Conservation (phyloP, 2,329 filamentous ascomycete genomes). For the Arthrinium puccinioides region DNA sequence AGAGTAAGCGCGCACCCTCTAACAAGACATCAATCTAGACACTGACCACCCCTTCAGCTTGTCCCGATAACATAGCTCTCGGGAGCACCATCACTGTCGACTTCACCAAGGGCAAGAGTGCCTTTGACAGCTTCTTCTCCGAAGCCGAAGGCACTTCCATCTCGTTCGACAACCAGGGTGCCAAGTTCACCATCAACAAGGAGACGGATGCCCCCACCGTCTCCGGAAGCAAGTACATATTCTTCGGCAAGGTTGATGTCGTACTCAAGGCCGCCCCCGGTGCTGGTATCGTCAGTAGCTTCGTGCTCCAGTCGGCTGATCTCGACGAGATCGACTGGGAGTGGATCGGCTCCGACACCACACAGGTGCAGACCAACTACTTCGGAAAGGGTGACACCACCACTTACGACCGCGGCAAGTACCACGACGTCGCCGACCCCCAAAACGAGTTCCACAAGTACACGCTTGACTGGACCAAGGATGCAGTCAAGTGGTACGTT, state of each 20-base stretch:
- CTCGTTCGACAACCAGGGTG: constrained; percentile 39
- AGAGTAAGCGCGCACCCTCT: constrained; percentile 26
- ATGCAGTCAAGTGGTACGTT: constrained; percentile 57
- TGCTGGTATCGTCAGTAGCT: constrained; percentile 79
- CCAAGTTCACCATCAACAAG: constrained; percentile 59
- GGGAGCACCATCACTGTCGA: constrained; percentile 59
- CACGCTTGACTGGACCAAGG: constrained; percentile 59
- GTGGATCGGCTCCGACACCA: constrained; percentile 72
- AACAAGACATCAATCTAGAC: background rate
- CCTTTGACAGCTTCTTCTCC: constrained; percentile 45
- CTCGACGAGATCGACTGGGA: constrained; percentile 97
- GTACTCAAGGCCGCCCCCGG: constrained; percentile 73
- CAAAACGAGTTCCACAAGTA: constrained; percentile 46
- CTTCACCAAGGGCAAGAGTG: constrained; percentile 63
- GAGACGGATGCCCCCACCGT: constrained; percentile 65
- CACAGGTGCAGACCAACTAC: constrained; percentile 75
- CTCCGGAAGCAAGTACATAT: constrained; percentile 78
- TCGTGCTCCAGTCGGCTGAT: constrained; percentile 83
- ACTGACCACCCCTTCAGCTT: constrained; percentile 33
- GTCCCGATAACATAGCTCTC: constrained; percentile 70
- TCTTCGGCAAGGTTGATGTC: constrained; percentile 86
- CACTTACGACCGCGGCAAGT: constrained; percentile 43
- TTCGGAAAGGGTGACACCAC: constrained; percentile 53
- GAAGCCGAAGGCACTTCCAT: constrained; percentile 39
- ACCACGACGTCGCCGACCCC: constrained; percentile 36